Conservation (phyloP, 2,329 filamentous ascomycete species). For the Zymoseptoria tritici region DNA sequence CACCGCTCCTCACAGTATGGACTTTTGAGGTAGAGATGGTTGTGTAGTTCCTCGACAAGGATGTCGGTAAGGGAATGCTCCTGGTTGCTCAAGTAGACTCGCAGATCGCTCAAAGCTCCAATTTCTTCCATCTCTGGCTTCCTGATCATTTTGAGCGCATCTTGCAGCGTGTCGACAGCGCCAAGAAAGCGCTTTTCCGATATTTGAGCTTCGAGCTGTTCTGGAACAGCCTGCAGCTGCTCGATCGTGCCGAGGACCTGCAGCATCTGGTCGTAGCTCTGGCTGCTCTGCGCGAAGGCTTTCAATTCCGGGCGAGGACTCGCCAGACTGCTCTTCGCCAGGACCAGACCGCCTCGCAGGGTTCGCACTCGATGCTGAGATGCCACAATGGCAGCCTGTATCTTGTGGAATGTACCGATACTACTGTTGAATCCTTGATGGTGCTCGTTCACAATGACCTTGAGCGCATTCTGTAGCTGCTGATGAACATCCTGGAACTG, state of each 20-base stretch:
- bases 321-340: slow-evolving; percentile 73
- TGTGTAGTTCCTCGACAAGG: slow-evolving; percentile 91
- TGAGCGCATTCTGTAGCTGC: slow-evolving; percentile 86
- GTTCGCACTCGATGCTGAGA: slow-evolving; percentile 79
- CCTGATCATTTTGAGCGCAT: slow-evolving; percentile 72
- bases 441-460: slow-evolving; percentile 94
- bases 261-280: slow-evolving; percentile 83
- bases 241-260: slow-evolving; percentile 67
- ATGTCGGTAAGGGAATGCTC: slow-evolving; percentile 90
- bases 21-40: slow-evolving; percentile 94
- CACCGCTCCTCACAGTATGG: slow-evolving; percentile 95
- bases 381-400: slow-evolving; percentile 82
- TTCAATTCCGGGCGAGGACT: slow-evolving; percentile 85
- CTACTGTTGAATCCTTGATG: slow-evolving; percentile 99
- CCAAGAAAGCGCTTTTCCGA: slow-evolving; percentile 92
- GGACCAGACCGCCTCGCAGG: slow-evolving; percentile 74
- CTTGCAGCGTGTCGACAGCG: slow-evolving; percentile 86
- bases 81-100: slow-evolving; percentile 85
- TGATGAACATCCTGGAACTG: slow-evolving; percentile 78
- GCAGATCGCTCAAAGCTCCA: slow-evolving; percentile 76
- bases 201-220: slow-evolving; percentile 87
- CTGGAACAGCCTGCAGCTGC: slow-evolving; percentile 79
- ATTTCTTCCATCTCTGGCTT: slow-evolving; percentile 88
- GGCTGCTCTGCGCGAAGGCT: slow-evolving; percentile 77
- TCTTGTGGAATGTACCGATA: slow-evolving; percentile 98